These are phyloP conservation scores for Rutstroemia sp. DNA, from an alignment of 2,329 filamentous ascomycete genomes.

Conservation along the genomic window DNA sequence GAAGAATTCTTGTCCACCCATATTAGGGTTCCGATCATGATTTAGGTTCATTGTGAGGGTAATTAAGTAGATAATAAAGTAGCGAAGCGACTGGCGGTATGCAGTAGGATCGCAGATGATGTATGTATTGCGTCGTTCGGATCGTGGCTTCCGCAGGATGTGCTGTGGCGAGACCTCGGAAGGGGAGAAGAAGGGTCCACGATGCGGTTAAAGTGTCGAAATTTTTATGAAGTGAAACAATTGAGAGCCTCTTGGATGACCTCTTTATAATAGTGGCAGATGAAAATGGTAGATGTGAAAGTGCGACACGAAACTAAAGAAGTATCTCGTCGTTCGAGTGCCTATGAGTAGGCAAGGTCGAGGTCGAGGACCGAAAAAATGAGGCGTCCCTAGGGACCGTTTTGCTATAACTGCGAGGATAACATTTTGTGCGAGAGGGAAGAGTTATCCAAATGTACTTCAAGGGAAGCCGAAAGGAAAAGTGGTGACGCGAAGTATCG, in stretches of 20 bases:
- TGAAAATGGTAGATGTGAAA: not conserved
- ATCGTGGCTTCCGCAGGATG: not conserved
- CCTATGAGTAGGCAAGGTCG: slow-evolving; percentile 5
- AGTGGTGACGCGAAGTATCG: not conserved
- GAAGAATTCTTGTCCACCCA: slow-evolving; percentile 33
- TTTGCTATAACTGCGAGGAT: slow-evolving; percentile 30
- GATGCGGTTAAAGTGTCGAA: not conserved
- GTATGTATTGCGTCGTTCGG: not conserved
- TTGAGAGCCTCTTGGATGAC: not conserved
- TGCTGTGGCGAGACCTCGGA: not conserved
- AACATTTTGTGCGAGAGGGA: slow-evolving; percentile 23
- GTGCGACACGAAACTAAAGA: not conserved
- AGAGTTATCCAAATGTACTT: slow-evolving; percentile 17
- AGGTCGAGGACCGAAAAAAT: slow-evolving; percentile 17
- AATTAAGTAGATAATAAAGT: slow-evolving; percentile 7
- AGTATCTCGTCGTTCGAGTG: slow-evolving; percentile 10
- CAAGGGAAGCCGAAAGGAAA: slow-evolving; percentile 3
- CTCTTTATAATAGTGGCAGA: not conserved
- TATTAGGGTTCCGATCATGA: slow-evolving; percentile 16
- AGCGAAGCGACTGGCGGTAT: slow-evolving; percentile 3
- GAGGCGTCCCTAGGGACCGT: slow-evolving; percentile 40
- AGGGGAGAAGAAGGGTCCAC: not conserved
- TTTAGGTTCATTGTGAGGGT: slow-evolving; percentile 12
- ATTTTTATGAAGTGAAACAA: slow-evolving; percentile 4
- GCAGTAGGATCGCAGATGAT: not conserved